Evolutionary conservation across 495 filamentous ascomycete species (phyloP).

Genomic region (Xanthoparmelia taractica): DNA sequence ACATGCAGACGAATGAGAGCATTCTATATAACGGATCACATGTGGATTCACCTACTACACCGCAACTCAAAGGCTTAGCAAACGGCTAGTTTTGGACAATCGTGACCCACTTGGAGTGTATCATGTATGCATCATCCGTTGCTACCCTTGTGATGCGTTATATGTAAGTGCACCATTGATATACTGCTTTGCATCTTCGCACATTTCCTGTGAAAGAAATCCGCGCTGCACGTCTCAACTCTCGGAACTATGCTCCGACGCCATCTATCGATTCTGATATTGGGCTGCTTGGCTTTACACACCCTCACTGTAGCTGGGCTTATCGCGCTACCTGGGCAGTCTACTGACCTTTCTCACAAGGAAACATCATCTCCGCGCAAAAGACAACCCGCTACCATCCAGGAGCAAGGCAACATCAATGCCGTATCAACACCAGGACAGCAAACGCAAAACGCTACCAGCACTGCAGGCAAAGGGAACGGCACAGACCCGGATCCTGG

Average conservation of each 20-base stretch:
- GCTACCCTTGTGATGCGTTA: conserved; percentile 6
- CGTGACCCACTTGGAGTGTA: conserved; percentile 6
- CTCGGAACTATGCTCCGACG: conserved; percentile 7
- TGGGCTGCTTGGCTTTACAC: neutral
- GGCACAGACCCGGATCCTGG: conserved; percentile 9
- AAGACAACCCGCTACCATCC: conserved; percentile 3
- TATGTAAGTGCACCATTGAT: neutral
- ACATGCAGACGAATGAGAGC: conserved; percentile 3
- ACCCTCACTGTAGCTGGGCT: neutral
- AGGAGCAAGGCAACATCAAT: conserved; percentile 3
- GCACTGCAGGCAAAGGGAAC: conserved; percentile 6
- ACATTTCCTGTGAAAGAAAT: neutral
- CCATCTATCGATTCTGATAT: neutral
- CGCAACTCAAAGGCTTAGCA: neutral
- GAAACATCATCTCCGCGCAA: neutral
- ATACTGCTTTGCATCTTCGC: neutral
- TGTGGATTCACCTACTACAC: neutral
- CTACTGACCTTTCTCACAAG: neutral
- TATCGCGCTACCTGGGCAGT: neutral
- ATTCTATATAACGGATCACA: neutral
- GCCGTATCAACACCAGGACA: conserved; percentile 1
- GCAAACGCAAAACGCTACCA: conserved; percentile 6
- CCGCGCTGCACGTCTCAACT: neutral
- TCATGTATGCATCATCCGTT: neutral
- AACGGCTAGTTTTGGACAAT: neutral